Conservation (phyloP, 345 rosid genomes). For the Eucalyptus marginata region DNA sequence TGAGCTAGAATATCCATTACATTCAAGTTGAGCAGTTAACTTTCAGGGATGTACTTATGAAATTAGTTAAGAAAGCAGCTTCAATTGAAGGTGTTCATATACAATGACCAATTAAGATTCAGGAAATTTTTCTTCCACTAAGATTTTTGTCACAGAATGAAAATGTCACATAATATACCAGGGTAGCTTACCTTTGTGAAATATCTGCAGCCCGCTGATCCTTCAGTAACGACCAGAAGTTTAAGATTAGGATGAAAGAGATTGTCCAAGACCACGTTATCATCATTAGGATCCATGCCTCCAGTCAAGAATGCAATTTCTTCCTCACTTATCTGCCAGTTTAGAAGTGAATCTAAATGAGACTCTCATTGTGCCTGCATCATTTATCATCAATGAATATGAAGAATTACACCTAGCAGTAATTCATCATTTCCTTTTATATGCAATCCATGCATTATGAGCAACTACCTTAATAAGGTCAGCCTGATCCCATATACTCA, state of each 20-base stretch:
- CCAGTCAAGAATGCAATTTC: slow-evolving; percentile 76
- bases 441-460: not conserved
- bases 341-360: not conserved
- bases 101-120: not conserved
- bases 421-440: not conserved
- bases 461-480: slow-evolving; percentile 74
- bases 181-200: slow-evolving; percentile 58
- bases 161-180: not conserved
- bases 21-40: not conserved
- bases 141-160: not conserved
- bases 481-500: slow-evolving; percentile 88
- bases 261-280: slow-evolving; percentile 50
- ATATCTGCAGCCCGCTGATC: slow-evolving; percentile 86
- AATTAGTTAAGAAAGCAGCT: not conserved
- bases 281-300: slow-evolving; percentile 54
- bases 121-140: not conserved
- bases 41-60: not conserved
- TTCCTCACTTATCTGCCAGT: slow-evolving; percentile 78
- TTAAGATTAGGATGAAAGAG: slow-evolving; percentile 71
- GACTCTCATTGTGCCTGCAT: not conserved
- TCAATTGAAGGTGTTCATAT: not conserved
- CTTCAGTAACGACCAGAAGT: slow-evolving; percentile 91
- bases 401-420: not conserved
- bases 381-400: not conserved
- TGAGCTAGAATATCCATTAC: not conserved